Evolutionary conservation across 1,139 yeast genomes (phyloP), one percentile per base, ranked within the genome.

Genomic region (Saccharomyces pastorianus): DNA sequence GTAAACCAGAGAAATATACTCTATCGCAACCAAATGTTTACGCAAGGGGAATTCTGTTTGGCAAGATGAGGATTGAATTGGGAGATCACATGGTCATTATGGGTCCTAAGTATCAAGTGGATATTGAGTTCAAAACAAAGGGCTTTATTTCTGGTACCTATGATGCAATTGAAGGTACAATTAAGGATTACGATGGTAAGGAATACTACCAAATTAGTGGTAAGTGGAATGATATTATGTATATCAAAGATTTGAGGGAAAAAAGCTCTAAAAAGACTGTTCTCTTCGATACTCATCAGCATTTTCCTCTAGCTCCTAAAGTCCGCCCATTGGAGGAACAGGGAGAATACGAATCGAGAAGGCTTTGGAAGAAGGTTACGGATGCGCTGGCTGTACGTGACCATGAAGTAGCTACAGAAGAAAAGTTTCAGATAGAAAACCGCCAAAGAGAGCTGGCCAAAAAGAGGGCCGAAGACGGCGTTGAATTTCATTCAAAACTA

Each of bases 21-120:
- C 76, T 93, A 70, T 85, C 89, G 29, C 99, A 93, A 69, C 99
- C 99, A 54, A 93, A 93, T 69, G 84, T 93, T 73, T 93, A 93
- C 64, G 96, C 96, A n/a, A 78, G 99, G 62, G 97, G 96, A 50
- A 88, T 93, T 50, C 73, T 93, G 42, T 88, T 93, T 66, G 99
- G 99, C 25, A 87, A 85, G 60, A 78, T 93, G 76, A 86, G 84
- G 71, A 84, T 86, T 59, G 99, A 93, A 68, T 73, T 93, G 56
- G 99, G 99, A 34, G 99, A 93, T 67, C 96, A 88, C 65, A 82
- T 95, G 82, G 65, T 78, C 17, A 77, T 93, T 52, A 82, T 79
- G 62, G 88, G 95, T 64, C 78, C 82, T 9, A 73, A 76, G 11
- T 77, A 79, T 56, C 78, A 80, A 54, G 93, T 95, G 2, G 95